These are phyloP conservation scores for Lactarius tabidus DNA, from an alignment of 768 basidiomycete species.

Conservation along the genomic window DNA sequence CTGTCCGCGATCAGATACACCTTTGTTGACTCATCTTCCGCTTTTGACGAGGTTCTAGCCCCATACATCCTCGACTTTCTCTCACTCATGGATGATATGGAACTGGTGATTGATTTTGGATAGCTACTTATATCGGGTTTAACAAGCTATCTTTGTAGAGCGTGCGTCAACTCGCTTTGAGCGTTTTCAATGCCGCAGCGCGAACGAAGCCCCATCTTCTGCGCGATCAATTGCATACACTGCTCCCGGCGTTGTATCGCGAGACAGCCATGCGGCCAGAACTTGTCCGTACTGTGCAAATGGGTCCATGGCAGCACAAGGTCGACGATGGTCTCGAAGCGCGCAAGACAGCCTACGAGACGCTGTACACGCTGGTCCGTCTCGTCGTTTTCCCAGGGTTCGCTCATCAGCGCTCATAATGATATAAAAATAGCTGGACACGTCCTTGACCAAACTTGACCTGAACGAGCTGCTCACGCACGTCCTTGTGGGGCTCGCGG, in stretches of 20 bases:
- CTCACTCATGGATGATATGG: conserved; percentile 81
- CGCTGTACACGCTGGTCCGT: conserved; percentile 90
- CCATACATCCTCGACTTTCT: conserved; percentile 89
- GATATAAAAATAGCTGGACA: conserved; percentile 62
- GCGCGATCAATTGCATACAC: conserved; percentile 68
- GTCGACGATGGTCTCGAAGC: conserved; percentile 96
- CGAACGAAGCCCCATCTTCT: conserved; percentile 92
- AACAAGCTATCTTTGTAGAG: conserved; percentile 45
- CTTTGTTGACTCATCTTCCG: conserved; percentile 79
- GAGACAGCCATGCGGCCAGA: conserved; percentile 78
- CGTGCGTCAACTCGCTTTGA: conserved; percentile 86
- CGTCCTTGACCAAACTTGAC: conserved; percentile 84
- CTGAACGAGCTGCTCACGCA: conserved; percentile 78
- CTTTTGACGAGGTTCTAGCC: conserved; percentile 88
- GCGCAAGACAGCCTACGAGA: conserved; percentile 96
- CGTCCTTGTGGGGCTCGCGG: conserved; percentile 77
- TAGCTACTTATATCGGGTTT: neutral
- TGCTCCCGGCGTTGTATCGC: conserved; percentile 80
- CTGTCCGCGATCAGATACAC: conserved; percentile 89
- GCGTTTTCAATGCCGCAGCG: conserved; percentile 90
- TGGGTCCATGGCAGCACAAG: conserved; percentile 97
- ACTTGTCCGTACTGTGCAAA: conserved; percentile 86
- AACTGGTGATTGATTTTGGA: conserved; percentile 55
- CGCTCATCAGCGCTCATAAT: conserved; percentile 1
- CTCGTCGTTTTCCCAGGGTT: neutral